phyloP scores from a whole-genome alignment of 192 early-diverging fungal species.

The Cladochytrium replicatum region DNA sequence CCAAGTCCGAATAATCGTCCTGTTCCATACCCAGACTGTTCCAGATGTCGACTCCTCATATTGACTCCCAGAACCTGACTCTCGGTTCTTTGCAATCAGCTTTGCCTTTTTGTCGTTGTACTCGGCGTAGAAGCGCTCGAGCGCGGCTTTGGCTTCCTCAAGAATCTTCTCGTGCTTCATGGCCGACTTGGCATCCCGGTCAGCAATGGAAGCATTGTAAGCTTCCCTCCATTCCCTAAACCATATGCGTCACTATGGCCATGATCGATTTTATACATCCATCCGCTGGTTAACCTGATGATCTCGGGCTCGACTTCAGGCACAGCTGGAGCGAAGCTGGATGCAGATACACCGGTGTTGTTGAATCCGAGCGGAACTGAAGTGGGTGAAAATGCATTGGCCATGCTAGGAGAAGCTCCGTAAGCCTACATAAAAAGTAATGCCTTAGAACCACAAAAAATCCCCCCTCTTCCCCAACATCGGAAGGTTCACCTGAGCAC shows the following conservation, averaged over 20 bases:
- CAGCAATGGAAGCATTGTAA: constrained; percentile 28
- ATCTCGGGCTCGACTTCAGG: constrained; percentile 16
- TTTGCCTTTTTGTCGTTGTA: constrained; percentile 52
- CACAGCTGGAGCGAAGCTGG: not conserved
- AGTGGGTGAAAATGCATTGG: constrained; percentile 1
- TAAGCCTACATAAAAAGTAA: too few species aligned
- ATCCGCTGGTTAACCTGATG: constrained; percentile 7
- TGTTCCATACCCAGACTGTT: constrained; percentile 40
- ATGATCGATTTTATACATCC: not conserved
- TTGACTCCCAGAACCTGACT: constrained; percentile 20
- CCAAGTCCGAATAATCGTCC: not conserved
- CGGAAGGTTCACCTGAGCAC: too few species aligned
- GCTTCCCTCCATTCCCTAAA: constrained; percentile 36
- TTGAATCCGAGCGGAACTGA: not conserved
- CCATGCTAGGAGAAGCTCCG: not conserved
- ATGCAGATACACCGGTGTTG: constrained; percentile 9
- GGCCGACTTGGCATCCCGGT: constrained; percentile 27
- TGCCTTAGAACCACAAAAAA: too few species aligned
- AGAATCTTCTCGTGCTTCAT: constrained; percentile 31
- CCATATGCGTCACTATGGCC: constrained; percentile 1
- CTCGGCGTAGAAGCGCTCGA: constrained; percentile 50
- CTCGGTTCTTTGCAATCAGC: constrained; percentile 35
- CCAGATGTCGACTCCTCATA: constrained; percentile 21
- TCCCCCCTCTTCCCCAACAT: too few species aligned
- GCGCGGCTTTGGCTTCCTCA: constrained; percentile 28